Evolutionary conservation across 768 basidiomycete genomes (phyloP), one percentile per base, ranked within the genome.

Genomic region (Phylloporus arenicola): DNA sequence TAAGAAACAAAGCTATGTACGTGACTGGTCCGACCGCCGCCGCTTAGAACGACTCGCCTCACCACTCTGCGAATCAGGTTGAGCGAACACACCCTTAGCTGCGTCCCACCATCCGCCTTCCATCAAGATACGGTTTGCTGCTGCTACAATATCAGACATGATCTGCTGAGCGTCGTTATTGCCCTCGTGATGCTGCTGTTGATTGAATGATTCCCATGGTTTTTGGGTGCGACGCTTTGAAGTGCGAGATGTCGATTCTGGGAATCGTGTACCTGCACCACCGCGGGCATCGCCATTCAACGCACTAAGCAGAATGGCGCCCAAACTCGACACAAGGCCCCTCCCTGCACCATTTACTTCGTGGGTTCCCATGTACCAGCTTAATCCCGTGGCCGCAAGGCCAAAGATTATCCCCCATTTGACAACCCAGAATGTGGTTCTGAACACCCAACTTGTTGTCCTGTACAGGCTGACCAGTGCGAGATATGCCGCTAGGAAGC

Each of bases 381-480:
- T 82, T 14, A 69, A 63, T 8, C 72, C 74, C 6, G 76, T 82
- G n/a, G 77, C 74, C 8, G 84, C 58, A 2, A 73, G 66, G 12
- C 73, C 77, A 9, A 88, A 52, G 42, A 92, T 68, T 11, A 73
- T 68, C 20, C 83, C 84, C 88, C 88, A 92, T 68, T 92, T 92
- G 59, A 86, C 63, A 59, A 88, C 76, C 75, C 79, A 88, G 56
- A 88, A 65, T 24, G 69, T 71, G 30, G 79, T 80, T 52, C 85
- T 78, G 55, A 90, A 68, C 58, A 86, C 73, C 83, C 85, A 90
- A 20, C 75, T 76, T 12, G 88, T 83, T 5, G 89, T 90, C 52
- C 86, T 84, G 69, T 89, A 89, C 46, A 89, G 67, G 63, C 82
- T 87, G 37, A 83, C 54, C n/a, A 92, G 72, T 4, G 86, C 86